phyloP scores from a whole-genome alignment of 2,329 filamentous ascomycete species.

The Emergomyces africanus region DNA sequence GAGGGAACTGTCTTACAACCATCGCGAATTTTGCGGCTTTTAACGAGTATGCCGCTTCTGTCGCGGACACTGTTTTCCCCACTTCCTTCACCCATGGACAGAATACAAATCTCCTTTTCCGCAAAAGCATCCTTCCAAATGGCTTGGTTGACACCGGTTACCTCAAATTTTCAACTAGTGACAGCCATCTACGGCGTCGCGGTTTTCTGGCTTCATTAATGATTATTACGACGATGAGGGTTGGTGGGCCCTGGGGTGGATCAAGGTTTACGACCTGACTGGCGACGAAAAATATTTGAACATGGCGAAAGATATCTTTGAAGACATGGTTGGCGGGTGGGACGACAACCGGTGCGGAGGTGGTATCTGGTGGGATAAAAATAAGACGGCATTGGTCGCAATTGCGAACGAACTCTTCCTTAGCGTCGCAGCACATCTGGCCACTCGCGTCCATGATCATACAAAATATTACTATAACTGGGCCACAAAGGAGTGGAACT shows the following conservation, averaged over 20 bases:
- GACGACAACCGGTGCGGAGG: conserved; percentile 21
- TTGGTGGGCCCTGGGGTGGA: conserved; percentile 43
- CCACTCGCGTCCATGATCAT: conserved; percentile 31
- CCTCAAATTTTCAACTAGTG: neutral
- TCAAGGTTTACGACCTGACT: conserved; percentile 43
- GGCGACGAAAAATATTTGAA: conserved; percentile 32
- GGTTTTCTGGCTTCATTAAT: conserved; percentile 23
- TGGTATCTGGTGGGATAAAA: conserved; percentile 37
- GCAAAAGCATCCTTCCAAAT: neutral
- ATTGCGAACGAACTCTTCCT: conserved; percentile 48
- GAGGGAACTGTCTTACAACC: conserved; percentile 52
- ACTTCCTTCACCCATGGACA: conserved; percentile 27
- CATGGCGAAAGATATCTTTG: conserved; percentile 38
- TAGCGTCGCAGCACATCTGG: conserved; percentile 41
- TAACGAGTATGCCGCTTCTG: conserved; percentile 21
- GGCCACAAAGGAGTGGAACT: conserved; percentile 38
- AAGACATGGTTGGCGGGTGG: conserved; percentile 32
- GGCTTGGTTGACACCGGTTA: neutral
- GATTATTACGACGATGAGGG: conserved; percentile 42
- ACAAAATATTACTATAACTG: conserved; percentile 29
- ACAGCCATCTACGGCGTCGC: neutral
- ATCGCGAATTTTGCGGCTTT: conserved; percentile 42
- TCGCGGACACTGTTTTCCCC: conserved; percentile 29
- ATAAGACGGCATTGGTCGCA: conserved; percentile 37
- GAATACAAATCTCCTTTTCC: neutral